Evolutionary conservation across 2,329 filamentous ascomycete genomes (phyloP), one percentile per base, ranked within the genome.

Genomic region (Pseudogymnoascus sp.): DNA sequence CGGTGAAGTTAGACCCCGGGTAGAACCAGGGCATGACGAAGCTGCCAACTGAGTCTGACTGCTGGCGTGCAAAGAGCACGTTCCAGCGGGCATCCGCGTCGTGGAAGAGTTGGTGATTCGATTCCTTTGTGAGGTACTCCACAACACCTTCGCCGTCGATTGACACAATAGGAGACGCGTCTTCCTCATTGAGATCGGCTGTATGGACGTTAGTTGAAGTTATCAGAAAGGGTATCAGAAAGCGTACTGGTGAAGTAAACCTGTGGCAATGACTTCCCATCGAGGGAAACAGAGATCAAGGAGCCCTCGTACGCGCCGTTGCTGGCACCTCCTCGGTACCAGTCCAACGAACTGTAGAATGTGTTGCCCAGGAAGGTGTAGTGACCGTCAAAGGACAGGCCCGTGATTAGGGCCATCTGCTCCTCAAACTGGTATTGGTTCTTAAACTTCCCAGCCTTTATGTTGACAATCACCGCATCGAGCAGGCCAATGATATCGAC

Each of bases 1-100:
- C 69, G 11, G 64, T 70, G 19, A 74, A 64, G 13, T 62, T 66
- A 60, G 62, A 70, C 4, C 76, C 76, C 0, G 75, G 74, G 59
- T 77, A 78, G 63, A 33, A 29, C 26, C 23, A 56, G 31, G 50
- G 50, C 50, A 29, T n/a, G 50, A 56, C 31, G 5, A 29, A 56
- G 10, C 23, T 17, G 17, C 50, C 50, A 4, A 33, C 26, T 1
- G 50, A 56, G 10, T 56, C 50, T 1, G 13, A 17, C 23, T 56
- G 50, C 13, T 56, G 26, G 23, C 50, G 23, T 7, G 50, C 50
- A 3, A 78, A 74, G 7, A 74, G 59, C 33, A 61, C 61, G 64
- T 75, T 75, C 65, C 69, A 75, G 4, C 71, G 63, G 7, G 72
- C 72, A 66, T 75, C 73, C 5, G 68, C 68, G 59, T 75, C 73